Conservation (phyloP, 768 basidiomycete species). For the Lyophyllum decastes region DNA sequence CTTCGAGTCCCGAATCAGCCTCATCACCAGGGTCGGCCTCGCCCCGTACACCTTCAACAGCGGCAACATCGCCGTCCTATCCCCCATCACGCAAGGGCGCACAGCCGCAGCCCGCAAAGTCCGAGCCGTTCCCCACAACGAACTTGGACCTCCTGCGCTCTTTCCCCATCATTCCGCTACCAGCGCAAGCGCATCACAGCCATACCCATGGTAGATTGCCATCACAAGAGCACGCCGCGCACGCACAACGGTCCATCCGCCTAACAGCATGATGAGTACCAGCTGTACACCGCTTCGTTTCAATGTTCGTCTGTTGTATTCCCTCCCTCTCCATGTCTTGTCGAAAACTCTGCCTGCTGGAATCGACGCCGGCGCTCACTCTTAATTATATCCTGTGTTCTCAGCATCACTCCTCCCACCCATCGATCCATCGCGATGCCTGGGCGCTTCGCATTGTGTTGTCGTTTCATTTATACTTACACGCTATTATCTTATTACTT, state of each 20-base stretch:
- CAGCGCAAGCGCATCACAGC: slow-evolving; percentile 21
- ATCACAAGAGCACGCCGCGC: slow-evolving; percentile 14
- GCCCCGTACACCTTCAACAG: slow-evolving; percentile 26
- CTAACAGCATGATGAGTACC: slow-evolving; percentile 1
- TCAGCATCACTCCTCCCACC: slow-evolving; percentile 12
- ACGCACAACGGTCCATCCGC: slow-evolving; percentile 16
- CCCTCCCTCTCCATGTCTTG: not conserved
- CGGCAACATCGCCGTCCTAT: slow-evolving; percentile 23
- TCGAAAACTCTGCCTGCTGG: slow-evolving; percentile 9
- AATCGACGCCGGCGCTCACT: slow-evolving; percentile 5
- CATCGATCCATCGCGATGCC: not conserved
- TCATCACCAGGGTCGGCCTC: slow-evolving; percentile 29
- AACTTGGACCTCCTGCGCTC: slow-evolving; percentile 47
- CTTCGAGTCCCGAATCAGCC: slow-evolving; percentile 40
- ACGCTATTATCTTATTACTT: slow-evolving; percentile 11
- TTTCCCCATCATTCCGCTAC: slow-evolving; percentile 46
- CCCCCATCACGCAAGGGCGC: slow-evolving; percentile 17
- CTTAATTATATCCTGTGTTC: slow-evolving; percentile 12
- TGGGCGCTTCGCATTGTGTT: slow-evolving; percentile 12
- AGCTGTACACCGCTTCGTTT: not conserved
- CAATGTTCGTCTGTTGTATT: not conserved
- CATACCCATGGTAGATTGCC: slow-evolving; percentile 17
- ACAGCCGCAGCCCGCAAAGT: slow-evolving; percentile 18
- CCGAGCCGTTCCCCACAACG: slow-evolving; percentile 33
- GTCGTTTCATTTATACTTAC: slow-evolving; percentile 1